Percentiles rank a stretch among this genome's conserved stretches.
Conservation (phyloP, 208 protist species). For the Acanthamoeba healyi region DNA sequence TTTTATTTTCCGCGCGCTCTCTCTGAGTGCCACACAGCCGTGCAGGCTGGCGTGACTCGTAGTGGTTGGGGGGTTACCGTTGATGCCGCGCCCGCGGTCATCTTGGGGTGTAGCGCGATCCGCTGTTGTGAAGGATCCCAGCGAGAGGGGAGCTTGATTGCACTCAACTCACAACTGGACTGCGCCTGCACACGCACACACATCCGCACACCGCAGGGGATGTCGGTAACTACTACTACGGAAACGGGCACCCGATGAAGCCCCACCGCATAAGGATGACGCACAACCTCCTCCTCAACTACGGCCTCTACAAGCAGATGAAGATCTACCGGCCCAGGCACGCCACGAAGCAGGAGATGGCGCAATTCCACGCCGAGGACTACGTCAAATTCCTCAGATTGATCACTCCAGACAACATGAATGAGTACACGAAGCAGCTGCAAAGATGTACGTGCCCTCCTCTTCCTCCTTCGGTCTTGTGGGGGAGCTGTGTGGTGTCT, state of each 20-base stretch:
- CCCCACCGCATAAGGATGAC: constrained; percentile 91
- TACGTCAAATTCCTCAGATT: constrained; percentile 92
- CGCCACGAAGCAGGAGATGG: constrained; percentile 88
- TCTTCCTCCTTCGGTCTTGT: background rate
- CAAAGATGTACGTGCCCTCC: constrained; percentile 80
- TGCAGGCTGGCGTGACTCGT: background rate
- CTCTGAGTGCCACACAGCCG: no score
- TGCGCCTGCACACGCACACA: no score
- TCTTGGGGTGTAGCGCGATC: no score
- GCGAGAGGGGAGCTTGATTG: background rate
- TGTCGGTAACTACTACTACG: constrained; percentile 91
- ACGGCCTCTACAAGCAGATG: constrained; percentile 89
- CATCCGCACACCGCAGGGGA: constrained; percentile 71
- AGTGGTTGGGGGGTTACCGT: no score
- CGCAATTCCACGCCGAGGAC: constrained; percentile 92
- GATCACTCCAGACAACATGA: constrained; percentile 89
- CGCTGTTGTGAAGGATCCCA: background rate
- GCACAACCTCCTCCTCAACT: constrained; percentile 90
- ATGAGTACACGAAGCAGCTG: constrained; percentile 84
- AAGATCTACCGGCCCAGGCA: constrained; percentile 86
- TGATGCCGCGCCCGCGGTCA: no score
- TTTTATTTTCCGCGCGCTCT: no score
- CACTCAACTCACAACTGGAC: background rate
- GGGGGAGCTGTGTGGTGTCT: background rate
- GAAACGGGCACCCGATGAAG: constrained; percentile 93